Base-by-base conservation (phyloP, 176 grass and related monocot genomes). In the Musa schizocarpa region DNA sequence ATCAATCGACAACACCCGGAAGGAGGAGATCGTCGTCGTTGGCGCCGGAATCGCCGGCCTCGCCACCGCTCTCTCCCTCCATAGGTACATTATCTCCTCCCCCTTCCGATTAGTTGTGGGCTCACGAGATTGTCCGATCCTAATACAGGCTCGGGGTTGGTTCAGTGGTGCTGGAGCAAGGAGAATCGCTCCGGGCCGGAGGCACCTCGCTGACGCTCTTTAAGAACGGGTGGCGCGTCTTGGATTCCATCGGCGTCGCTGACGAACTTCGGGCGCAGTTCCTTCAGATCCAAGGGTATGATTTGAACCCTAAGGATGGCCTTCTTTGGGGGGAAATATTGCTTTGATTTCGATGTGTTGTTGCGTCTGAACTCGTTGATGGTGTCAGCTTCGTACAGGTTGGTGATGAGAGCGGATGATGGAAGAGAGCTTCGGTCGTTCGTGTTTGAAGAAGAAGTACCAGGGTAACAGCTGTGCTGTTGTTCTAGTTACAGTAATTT, bases 201-300 rank as follows among this genome's bases (percentile, higher is more conserved):
- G 93, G 93, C 69, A 93, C 90, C 68, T 97, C 93, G 63, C 83
- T 97, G 71, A 93, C 93, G 81, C 83, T 97, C 50, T 93, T 87
- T 82, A 97, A 88, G 81, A 97, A 93, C 76, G 93, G 90, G 49
- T 93, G 93, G 93, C 84, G 90, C 84, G 90, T 88, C 20, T 86
- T 97, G 66, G 88, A 97, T 83, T 63, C 85, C 63, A 69, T 93
- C 55, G 93, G 88, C 58, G 93, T 89, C n/a, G 93, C 76, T 14
- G 93, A 93, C 79, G 93, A 97, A 26, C 93, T 97, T 79, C 84
- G 93, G 52, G 16, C 66, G 66, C 84, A 87, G 80, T 88, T 88
- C 77, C 77, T 97, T 10, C 82, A 84, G 67, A 77, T 97, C 81
- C 86, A 97, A 66, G 90, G 90, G 93, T 93, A 83, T 63, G 49